phyloP scores from a whole-genome alignment of 352 stramenopile species.

The Globisporangium paddicum region DNA sequence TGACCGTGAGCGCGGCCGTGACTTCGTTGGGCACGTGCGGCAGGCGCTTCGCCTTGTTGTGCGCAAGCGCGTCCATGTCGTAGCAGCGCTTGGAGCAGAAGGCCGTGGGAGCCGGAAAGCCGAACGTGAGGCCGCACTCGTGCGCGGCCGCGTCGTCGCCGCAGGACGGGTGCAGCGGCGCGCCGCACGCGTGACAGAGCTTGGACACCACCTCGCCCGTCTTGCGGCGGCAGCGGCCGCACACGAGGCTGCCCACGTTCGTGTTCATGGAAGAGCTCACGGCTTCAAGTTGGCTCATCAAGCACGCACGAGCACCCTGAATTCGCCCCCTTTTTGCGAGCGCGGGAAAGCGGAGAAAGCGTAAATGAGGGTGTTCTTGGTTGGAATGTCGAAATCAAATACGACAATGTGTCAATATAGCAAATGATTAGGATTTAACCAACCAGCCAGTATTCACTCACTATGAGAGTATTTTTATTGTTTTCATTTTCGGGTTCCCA shows the following conservation, averaged over 20 bases:
- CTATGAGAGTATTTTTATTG: too few species aligned
- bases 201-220: constrained; percentile 25
- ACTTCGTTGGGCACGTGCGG: constrained; percentile 50
- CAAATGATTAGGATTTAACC: too few species aligned
- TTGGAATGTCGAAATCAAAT: too few species aligned
- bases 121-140: constrained; percentile 32
- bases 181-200: constrained; percentile 30
- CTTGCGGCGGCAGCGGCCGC: constrained; percentile 28
- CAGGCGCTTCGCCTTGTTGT: constrained; percentile 2
- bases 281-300: constrained; percentile 5
- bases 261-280: not conserved
- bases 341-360: too few species aligned
- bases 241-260: constrained; percentile 5
- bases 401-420: too few species aligned
- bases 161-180: constrained; percentile 32
- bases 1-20: constrained; percentile 61
- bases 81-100: constrained; percentile 45
- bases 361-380: too few species aligned
- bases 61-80: constrained; percentile 20
- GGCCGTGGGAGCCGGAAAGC: constrained; percentile 21
- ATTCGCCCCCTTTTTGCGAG: not conserved
- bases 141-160: constrained; percentile 27
- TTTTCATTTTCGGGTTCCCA: too few species aligned
- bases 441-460: too few species aligned
- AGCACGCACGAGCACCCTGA: not conserved